A percentile compares a stretch with the other conserved stretches of the same genome.
These are phyloP conservation scores for Lentinus polychrous DNA, from an alignment of 1,284 basidiomycete genomes.

Conservation along the genomic window DNA sequence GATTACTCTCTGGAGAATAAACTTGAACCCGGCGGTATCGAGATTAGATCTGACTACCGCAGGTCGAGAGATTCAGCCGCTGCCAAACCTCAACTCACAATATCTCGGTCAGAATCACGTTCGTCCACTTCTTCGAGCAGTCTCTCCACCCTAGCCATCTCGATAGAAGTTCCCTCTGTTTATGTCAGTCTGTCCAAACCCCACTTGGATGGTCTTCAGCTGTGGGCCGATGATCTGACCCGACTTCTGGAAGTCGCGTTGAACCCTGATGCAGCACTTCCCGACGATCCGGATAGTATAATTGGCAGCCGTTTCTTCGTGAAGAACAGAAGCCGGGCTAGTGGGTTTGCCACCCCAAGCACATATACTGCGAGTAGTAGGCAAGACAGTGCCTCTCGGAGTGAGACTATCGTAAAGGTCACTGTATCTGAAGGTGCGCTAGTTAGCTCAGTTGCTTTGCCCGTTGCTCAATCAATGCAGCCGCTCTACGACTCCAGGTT, in stretches of 20 bases:
- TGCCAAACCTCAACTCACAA: conserved; percentile 5
- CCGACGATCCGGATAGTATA: conserved; percentile 52
- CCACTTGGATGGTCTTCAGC: conserved; percentile 70
- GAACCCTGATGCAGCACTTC: conserved; percentile 17
- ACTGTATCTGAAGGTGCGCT: conserved; percentile 52
- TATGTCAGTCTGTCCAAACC: conserved; percentile 58
- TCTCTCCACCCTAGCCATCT: conserved; percentile 35
- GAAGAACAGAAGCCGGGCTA: conserved; percentile 37
- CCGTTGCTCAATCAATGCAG: conserved; percentile 21
- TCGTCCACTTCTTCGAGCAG: conserved; percentile 8
- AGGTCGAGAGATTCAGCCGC: neutral
- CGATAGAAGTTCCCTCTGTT: conserved; percentile 59
- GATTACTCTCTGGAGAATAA: neutral
- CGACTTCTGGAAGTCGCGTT: conserved; percentile 51
- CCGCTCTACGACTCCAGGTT: conserved; percentile 36
- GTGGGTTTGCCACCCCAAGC: conserved; percentile 30
- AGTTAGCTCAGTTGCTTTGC: neutral
- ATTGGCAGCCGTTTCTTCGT: conserved; percentile 83
- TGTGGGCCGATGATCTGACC: conserved; percentile 78
- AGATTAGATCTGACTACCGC: neutral
- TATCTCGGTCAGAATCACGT: conserved; percentile 6
- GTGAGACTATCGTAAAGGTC: conserved; percentile 48
- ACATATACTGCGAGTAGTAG: conserved; percentile 19
- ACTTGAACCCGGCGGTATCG: neutral
- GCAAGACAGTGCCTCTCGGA: conserved; percentile 20